Conservation (phyloP, 164 flowering plant genomes). For the Magnolia kwangsiensis region DNA sequence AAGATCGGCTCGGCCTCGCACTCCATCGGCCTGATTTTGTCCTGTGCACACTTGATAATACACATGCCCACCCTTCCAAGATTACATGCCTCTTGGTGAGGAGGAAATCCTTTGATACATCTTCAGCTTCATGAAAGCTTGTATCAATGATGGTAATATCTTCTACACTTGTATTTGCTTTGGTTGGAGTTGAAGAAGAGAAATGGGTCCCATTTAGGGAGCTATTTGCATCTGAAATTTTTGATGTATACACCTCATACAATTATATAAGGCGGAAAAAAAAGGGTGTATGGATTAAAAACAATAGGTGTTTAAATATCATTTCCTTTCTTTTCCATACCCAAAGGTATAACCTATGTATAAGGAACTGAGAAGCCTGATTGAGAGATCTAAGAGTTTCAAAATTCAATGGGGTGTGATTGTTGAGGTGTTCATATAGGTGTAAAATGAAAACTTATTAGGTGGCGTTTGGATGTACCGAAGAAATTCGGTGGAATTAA, state of each 20-base stretch:
- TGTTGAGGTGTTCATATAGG: not conserved
- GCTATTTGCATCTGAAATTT: not conserved
- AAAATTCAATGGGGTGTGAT: not conserved
- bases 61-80: conserved; percentile 52
- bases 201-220: not conserved
- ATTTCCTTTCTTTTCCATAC: not conserved
- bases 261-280: not conserved
- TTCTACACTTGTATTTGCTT: conserved; percentile 3
- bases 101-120: conserved; percentile 58
- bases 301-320: not conserved
- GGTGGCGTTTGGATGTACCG: not conserved
- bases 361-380: not conserved
- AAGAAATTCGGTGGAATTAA: no score
- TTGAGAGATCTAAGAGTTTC: not conserved
- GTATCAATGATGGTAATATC: conserved; percentile 1
- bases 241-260: not conserved
- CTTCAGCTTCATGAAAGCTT: conserved; percentile 9
- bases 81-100: conserved; percentile 65
- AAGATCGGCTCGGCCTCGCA: conserved; percentile 51
- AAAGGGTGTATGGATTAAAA: not conserved
- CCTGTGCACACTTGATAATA: conserved; percentile 57
- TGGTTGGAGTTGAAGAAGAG: not conserved
- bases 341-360: not conserved
- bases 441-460: not conserved
- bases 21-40: conserved; percentile 77